Base-by-base conservation (phyloP, 805 yeast genomes). In the Candida krabiensis region DNA sequence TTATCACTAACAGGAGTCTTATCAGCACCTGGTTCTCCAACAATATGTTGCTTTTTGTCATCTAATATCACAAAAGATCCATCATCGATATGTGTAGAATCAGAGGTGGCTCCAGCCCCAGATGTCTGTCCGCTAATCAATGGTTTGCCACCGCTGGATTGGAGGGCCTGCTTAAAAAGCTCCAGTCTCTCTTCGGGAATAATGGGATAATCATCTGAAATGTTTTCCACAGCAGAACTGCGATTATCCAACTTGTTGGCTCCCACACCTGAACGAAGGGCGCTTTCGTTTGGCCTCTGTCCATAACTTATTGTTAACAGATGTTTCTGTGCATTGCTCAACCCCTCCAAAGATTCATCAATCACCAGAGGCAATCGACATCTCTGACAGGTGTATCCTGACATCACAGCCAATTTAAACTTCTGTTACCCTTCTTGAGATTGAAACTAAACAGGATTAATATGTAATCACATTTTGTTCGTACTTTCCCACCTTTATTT, bases 331-430 rank as follows among this genome's bases (percentile, higher is more conserved):
- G 81, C 79, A 16, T 69, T 63, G 33, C 76, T 71, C 18, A 82
- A 56, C 22, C 71, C 72, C 15, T 64, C 56, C 11, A 84, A 55
- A 0, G 87, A 73, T 9, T 70, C 70, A 54, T 83, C 86, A 4
- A 82, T 60, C 9, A 58, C 54, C 22, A 84, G 53, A 1, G 86
- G 83, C 15, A 75, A 66, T 41, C 75, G 70, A 58, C 91, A 84
- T 49, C 78, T 63, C 53, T 78, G 85, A 60, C 93, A 84, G 27
- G 61, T 61, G 53, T 49, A 59, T 7, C 40, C 33, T 4, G 58
- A 41, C 64, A 57, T 60, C 17, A 16, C 15, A 14, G 40, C 30
- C 18, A 28, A 24, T 14, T 17, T 28, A 18, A 18, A 6, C 22
- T 5, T 15, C 14, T 27, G 22, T 22, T 39, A 29, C 30, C 25